These are phyloP conservation scores for Umbelopsis sp. DNA, from an alignment of 192 early-diverging fungal genomes.

Conservation along the genomic window DNA sequence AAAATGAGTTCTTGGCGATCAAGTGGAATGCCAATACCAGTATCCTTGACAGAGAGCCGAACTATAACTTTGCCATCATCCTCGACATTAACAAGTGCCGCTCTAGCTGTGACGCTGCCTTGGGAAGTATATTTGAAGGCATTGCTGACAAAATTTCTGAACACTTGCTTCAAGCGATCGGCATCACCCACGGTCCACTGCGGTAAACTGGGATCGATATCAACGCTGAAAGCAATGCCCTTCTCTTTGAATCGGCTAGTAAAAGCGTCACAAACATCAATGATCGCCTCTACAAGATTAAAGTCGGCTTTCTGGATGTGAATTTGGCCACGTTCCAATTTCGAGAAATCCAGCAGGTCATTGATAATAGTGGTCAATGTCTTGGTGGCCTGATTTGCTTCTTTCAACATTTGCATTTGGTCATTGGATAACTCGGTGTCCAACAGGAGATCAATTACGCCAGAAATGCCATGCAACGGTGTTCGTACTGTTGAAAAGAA, in stretches of 20 bases:
- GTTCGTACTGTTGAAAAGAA: slow-evolving; percentile 2
- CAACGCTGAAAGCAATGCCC: neutral
- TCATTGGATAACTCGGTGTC: slow-evolving; percentile 1
- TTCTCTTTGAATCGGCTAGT: neutral
- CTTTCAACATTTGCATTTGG: slow-evolving; percentile 9
- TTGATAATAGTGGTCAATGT: slow-evolving; percentile 14
- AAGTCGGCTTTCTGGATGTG: neutral
- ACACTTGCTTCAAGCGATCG: neutral
- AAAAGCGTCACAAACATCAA: neutral
- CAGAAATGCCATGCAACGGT: slow-evolving; percentile 19
- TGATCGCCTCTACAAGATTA: neutral
- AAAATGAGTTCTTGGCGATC: slow-evolving; percentile 16
- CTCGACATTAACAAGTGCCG: neutral
- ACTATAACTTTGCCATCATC: neutral
- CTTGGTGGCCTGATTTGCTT: neutral
- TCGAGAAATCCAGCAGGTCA: slow-evolving; percentile 14
- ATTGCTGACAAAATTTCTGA: slow-evolving; percentile 15
- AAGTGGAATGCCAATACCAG: slow-evolving; percentile 10
- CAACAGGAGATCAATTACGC: slow-evolving; percentile 9
- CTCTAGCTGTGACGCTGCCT: neutral
- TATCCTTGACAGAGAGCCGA: neutral
- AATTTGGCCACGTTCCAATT: slow-evolving; percentile 1
- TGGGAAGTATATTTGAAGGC: neutral
- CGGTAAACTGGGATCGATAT: slow-evolving; percentile 4
- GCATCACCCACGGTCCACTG: neutral